Percentiles rank a stretch among this genome's conserved stretches.
These are phyloP conservation scores for Phytophthora vignae DNA, from an alignment of 352 stramenopile species.

Conservation along the genomic window DNA sequence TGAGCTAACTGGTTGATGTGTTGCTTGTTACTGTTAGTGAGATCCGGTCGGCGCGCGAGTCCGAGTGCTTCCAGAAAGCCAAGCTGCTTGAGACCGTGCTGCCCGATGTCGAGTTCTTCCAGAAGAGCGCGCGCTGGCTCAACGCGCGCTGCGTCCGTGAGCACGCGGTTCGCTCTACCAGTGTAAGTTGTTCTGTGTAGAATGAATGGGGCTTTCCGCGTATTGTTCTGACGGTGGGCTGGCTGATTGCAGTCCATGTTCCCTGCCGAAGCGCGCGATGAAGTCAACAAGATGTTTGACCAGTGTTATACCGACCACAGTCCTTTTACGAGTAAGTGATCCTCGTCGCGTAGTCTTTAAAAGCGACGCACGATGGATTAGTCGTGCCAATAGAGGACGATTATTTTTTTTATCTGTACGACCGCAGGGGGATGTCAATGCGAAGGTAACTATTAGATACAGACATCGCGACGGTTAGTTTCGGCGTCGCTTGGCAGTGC, in stretches of 20 bases:
- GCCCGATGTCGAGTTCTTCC: slow-evolving; percentile 69
- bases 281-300: slow-evolving; percentile 85
- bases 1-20: no score
- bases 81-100: slow-evolving; percentile 64
- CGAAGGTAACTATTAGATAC: no score
- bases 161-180: slow-evolving; percentile 77
- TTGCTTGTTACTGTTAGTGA: slow-evolving; percentile 47
- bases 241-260: slow-evolving; percentile 65
- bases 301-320: slow-evolving; percentile 78
- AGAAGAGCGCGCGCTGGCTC: slow-evolving; percentile 67
- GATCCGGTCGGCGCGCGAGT: slow-evolving; percentile 83
- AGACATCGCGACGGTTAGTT: slow-evolving; percentile 14
- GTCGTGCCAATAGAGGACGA: slow-evolving; percentile 37
- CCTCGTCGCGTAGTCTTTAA: slow-evolving; percentile 14
- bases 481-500: slow-evolving; percentile 16
- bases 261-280: slow-evolving; percentile 58
- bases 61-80: slow-evolving; percentile 84
- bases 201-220: neutral
- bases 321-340: slow-evolving; percentile 54
- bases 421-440: no score
- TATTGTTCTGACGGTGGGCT: neutral
- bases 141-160: slow-evolving; percentile 76
- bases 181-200: slow-evolving; percentile 39
- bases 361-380: slow-evolving; percentile 8
- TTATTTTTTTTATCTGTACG: slow-evolving; percentile 9